These are phyloP conservation scores for Acacia acuminata DNA, from an alignment of 306 rosid genomes.

Conservation along the genomic window DNA sequence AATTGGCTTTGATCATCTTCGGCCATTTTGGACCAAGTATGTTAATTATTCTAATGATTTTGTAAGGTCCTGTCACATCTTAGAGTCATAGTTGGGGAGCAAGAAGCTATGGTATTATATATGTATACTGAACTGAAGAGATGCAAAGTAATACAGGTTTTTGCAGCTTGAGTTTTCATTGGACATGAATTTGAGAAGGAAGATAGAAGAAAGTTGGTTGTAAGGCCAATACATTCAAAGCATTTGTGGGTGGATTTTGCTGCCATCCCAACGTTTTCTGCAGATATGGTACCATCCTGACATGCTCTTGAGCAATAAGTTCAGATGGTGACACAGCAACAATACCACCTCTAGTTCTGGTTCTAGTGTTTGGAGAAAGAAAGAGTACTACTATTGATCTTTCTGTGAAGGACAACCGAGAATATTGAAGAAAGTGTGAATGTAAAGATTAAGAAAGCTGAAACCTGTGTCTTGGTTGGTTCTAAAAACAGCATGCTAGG, in stretches of 20 bases:
- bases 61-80: slow-evolving; percentile 85
- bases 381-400: slow-evolving; percentile 61
- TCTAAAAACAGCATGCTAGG: slow-evolving; percentile 56
- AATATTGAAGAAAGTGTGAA: slow-evolving; percentile 69
- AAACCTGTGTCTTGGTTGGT: slow-evolving; percentile 50
- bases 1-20: slow-evolving; percentile 97
- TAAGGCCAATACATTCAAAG: slow-evolving; percentile 40
- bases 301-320: slow-evolving; percentile 56
- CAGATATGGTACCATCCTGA: slow-evolving; percentile 47
- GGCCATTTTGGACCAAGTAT: slow-evolving; percentile 95
- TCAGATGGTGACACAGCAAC: slow-evolving; percentile 66
- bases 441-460: slow-evolving; percentile 43
- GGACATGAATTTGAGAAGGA: slow-evolving; percentile 42
- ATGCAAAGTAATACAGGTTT: slow-evolving; percentile 44
- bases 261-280: slow-evolving; percentile 51
- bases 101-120: slow-evolving; percentile 35
- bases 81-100: slow-evolving; percentile 65
- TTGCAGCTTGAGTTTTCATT: slow-evolving; percentile 42
- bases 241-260: slow-evolving; percentile 40
- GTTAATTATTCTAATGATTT: slow-evolving; percentile 95
- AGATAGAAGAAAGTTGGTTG: slow-evolving; percentile 47
- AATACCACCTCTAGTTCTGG: slow-evolving; percentile 18
- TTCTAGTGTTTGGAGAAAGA: slow-evolving; percentile 71
- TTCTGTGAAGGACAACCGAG: slow-evolving; percentile 55
- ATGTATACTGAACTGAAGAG: slow-evolving; percentile 36